phyloP scores from a whole-genome alignment of 2,329 filamentous ascomycete species.

The Talaromyces sp. region DNA sequence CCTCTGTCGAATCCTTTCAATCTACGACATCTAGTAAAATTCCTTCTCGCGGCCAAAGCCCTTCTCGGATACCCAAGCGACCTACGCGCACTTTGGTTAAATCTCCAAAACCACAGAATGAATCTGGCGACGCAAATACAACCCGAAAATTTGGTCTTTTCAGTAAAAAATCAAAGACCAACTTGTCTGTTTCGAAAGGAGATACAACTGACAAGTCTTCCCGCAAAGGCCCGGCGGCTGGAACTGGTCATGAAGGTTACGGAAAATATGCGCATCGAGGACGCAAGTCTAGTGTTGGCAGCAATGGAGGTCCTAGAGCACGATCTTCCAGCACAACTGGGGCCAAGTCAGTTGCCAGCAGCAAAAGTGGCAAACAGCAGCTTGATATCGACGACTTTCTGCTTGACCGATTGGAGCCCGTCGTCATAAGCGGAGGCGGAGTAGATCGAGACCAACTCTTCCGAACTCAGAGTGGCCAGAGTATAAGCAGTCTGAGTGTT shows the following conservation, averaged over 20 bases:
- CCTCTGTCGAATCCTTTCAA: conserved; percentile 35
- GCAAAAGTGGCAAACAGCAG: conserved; percentile 38
- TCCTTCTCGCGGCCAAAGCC: conserved; percentile 28
- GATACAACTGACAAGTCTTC: conserved; percentile 56
- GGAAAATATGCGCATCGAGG: conserved; percentile 44
- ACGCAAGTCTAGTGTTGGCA: conserved; percentile 38
- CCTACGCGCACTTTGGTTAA: conserved; percentile 34
- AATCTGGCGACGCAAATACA: conserved; percentile 27
- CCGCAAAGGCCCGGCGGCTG: conserved; percentile 77
- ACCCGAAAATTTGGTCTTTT: conserved; percentile 74
- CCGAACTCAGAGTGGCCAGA: conserved; percentile 37
- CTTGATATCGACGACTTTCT: conserved; percentile 46
- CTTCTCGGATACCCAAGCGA: conserved; percentile 25
- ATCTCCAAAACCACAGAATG: conserved; percentile 22
- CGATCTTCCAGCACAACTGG: conserved; percentile 38
- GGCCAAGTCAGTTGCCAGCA: conserved; percentile 28
- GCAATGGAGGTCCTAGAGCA: conserved; percentile 33
- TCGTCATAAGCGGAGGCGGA: conserved; percentile 45
- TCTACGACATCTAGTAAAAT: conserved; percentile 27
- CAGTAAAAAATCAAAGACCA: conserved; percentile 63
- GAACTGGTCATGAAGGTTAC: conserved; percentile 80
- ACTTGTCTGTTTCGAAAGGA: conserved; percentile 42
- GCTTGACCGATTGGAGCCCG: conserved; percentile 42
- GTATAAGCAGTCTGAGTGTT: conserved; percentile 28
- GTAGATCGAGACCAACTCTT: conserved; percentile 26